Base-by-base conservation (phyloP, 352 stramenopile species). In the Globisporangium barbulae region DNA sequence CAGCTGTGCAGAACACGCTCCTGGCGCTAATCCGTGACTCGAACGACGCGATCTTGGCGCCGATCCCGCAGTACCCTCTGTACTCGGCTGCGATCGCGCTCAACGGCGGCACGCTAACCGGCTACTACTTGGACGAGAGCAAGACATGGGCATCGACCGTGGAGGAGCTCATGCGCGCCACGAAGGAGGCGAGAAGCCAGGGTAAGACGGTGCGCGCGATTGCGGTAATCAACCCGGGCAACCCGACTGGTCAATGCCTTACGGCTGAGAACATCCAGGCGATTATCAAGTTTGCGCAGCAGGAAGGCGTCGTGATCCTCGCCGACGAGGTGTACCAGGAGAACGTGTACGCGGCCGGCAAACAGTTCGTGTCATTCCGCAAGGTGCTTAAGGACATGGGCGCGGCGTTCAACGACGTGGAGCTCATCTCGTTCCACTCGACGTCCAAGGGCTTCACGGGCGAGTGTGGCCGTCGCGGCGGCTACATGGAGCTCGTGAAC, bases 301-400 rank as follows among this genome's bases (percentile, higher is more conserved):
- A 94, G 54, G 82, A 99, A 64, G 85, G 96, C 59, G 83, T 99
- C 37, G 83, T 99, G 37, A 81, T 99, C 52, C 74, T 99, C 59
- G 96, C 97, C 2, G 98, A 99, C 70, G 97, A 99, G 78, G 98
- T 99, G 21, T 99, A 99, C 79, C 98, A 99, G 73, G 96, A 98
- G 72, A 99, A 99, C 83, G 94, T 99, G 53, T 99, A 99, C 72
- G 85, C 89, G 13, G 73, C 95, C 25, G 85, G 88, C 59, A 93
- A 96, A 70, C 65, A 84, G 62, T 99, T 99, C 68, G 79, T 96
- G 57, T 98, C 91, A 61, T 98, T 98, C 78, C 97, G 97, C 69
- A 98, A 98, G 61, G 85, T 98, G 52, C 81, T 97, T 61, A 86
- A 85, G 52, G 91, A 98, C 61, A 88, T 98, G 81, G 91, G 90